These are phyloP conservation scores for Coprinopsis sp. DNA, from an alignment of 768 basidiomycete species.

Conservation along the genomic window DNA sequence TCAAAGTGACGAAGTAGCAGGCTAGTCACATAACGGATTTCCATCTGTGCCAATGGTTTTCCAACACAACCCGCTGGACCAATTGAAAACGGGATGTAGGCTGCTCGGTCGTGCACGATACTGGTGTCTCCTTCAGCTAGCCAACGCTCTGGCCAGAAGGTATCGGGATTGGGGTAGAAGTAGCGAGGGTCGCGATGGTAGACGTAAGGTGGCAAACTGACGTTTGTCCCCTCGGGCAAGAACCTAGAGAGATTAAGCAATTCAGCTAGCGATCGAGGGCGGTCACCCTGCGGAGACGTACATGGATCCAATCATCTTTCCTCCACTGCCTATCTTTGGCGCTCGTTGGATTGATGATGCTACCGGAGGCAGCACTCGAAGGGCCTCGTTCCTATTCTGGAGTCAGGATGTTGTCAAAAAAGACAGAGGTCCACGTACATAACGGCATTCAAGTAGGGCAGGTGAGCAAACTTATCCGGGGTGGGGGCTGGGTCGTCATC, in stretches of 20 bases:
- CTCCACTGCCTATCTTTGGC: constrained; percentile 25
- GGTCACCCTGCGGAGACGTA: background rate
- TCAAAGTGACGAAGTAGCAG: constrained; percentile 9
- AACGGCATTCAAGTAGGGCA: constrained; percentile 30
- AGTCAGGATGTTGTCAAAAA: background rate
- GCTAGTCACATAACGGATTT: constrained; percentile 22
- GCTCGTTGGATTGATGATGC: constrained; percentile 28
- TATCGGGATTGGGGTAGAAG: constrained; percentile 33
- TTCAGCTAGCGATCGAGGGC: background rate
- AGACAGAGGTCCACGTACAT: constrained; percentile 22
- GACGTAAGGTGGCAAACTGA: constrained; percentile 31
- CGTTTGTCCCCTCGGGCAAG: constrained; percentile 36
- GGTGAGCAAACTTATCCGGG: constrained; percentile 16
- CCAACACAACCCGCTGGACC: constrained; percentile 51
- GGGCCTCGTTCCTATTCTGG: constrained; percentile 29
- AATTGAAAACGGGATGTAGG: constrained; percentile 31
- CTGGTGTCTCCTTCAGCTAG: constrained; percentile 11
- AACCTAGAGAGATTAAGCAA: constrained; percentile 20
- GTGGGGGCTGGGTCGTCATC: constrained; percentile 17
- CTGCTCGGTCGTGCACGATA: constrained; percentile 12
- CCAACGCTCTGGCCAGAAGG: constrained; percentile 38
- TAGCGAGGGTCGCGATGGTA: constrained; percentile 34
- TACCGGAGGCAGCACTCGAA: constrained; percentile 33
- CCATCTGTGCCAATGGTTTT: constrained; percentile 29
- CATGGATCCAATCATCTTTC: constrained; percentile 22